These are phyloP conservation scores for Penicillium sp. DNA, from an alignment of 2,329 filamentous ascomycete species.

Conservation along the genomic window DNA sequence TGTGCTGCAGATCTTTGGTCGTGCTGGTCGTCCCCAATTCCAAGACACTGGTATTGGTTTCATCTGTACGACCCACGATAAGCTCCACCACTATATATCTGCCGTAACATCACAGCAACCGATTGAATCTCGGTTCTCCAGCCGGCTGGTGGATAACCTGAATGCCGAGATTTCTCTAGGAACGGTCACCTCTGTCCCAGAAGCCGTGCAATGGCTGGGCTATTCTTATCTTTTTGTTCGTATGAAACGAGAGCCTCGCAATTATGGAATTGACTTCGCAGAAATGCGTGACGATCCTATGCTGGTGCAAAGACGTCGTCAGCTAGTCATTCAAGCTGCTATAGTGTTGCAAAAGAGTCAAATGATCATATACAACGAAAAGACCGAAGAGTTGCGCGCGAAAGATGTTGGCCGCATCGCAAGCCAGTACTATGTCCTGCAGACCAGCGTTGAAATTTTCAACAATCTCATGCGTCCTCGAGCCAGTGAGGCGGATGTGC, in stretches of 20 bases:
- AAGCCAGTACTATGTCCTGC: conserved; percentile 91
- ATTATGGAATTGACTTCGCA: conserved; percentile 90
- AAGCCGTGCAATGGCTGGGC: conserved; percentile 93
- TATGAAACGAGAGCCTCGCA: conserved; percentile 83
- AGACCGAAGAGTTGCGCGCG: conserved; percentile 79
- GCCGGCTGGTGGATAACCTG: conserved; percentile 87
- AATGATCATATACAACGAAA: conserved; percentile 98
- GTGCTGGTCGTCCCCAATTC: conserved; percentile 93
- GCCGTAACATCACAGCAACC: conserved; percentile 93
- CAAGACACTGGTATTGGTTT: conserved; percentile 96
- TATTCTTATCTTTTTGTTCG: conserved; percentile 96
- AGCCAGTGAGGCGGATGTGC: conserved; percentile 79
- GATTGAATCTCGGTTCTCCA: conserved; percentile 92
- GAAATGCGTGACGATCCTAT: conserved; percentile 82
- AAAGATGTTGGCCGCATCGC: conserved; percentile 96
- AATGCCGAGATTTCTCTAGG: conserved; percentile 91
- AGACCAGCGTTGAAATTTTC: conserved; percentile 90
- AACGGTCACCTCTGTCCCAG: conserved; percentile 85
- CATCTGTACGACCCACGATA: conserved; percentile 94
- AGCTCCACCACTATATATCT: conserved; percentile 77
- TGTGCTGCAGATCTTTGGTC: conserved; percentile 95
- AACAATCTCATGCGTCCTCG: conserved; percentile 84
- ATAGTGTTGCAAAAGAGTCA: conserved; percentile 80
- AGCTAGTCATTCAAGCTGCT: conserved; percentile 81
- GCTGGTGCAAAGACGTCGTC: conserved; percentile 72